Evolutionary conservation across 371 early-diverging fungal genomes (phyloP).

Genomic region (Catenaria anguillulae): DNA sequence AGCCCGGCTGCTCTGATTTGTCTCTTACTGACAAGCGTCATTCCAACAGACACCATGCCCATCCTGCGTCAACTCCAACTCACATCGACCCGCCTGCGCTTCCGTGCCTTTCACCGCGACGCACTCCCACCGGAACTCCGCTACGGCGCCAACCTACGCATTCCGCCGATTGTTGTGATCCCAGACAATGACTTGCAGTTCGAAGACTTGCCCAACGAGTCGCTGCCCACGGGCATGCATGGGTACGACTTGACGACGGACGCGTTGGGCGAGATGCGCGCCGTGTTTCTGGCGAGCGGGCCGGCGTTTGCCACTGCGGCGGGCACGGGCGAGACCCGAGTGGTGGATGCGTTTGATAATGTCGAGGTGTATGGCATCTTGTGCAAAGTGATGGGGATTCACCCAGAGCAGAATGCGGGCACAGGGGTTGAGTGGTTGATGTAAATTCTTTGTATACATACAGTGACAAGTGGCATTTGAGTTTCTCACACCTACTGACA

Average conservation of each 20-base stretch:
- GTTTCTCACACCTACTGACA: too few species aligned
- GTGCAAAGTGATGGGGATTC: conserved; percentile 14
- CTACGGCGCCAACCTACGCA: conserved; percentile 41
- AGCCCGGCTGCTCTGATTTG: too few species aligned
- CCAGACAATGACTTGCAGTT: conserved; percentile 23
- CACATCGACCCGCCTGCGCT: too few species aligned
- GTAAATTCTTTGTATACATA: not conserved
- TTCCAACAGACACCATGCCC: too few species aligned
- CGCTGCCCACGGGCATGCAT: conserved; percentile 8
- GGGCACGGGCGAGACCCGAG: not conserved
- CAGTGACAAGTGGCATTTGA: too few species aligned
- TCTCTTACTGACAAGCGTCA: too few species aligned
- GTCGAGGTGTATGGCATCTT: conserved; percentile 24
- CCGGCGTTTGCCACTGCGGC: conserved; percentile 8
- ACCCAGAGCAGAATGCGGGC: conserved; percentile 24
- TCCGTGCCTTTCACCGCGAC: too few species aligned
- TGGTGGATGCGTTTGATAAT: conserved; percentile 21
- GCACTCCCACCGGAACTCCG: conserved; percentile 27
- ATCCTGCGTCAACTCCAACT: too few species aligned
- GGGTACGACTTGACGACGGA: conserved; percentile 7
- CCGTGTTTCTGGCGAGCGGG: conserved; percentile 11
- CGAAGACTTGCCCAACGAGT: not conserved
- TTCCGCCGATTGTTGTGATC: conserved; percentile 27
- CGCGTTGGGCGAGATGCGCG: conserved; percentile 14
- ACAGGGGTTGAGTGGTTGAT: conserved; percentile 6